Base-by-base conservation (phyloP, 1,139 yeast species). In the Pichia terricola region DNA sequence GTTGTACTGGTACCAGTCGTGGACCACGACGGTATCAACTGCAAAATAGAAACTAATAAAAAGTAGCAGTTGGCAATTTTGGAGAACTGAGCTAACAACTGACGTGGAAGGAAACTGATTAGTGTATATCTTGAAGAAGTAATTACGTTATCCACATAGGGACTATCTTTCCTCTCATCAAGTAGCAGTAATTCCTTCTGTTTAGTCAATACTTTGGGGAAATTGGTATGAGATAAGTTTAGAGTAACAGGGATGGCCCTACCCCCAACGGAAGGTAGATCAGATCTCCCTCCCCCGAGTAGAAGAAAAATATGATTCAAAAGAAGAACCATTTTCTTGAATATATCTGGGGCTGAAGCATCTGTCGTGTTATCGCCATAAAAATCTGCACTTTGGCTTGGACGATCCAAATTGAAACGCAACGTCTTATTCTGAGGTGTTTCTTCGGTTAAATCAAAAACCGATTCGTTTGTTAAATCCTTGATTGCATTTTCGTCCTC, bases 1-100 rank as follows among this genome's bases (percentile, higher is more conserved):
- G 98, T 91, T 3, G 97, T 91, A 60, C 79, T 87, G n/a, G 87
- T 83, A 48, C 97, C 98, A 0, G 98, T 91, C 3, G 98, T 88
- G 3, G 96, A 87, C 96, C 96, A 91, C 1, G 89, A 79, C 0
- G 98, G 98, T 43, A 91, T 82, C 94, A 89, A 81, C 60, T 91
- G 97, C 72, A 89, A 69, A 48, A 91, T 84, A 3, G 97, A 89
- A 27, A 91, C 94, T 8, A 79, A 71, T 74, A 91, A 65, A 63
- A 91, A 88, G 62, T 88, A 75, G 53, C 91, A 72, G 58, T 91
- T 91, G 22, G 98, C 98, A 40, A 91, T 60, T 60, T 88, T 91
- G 25, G 95, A 86, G 57, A 91, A 89, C 61, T 91, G 98, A 2
- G 94, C 95, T 50, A 77, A 73, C 39, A 91, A 61, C 58, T 91